Percentiles rank a stretch among this genome's conserved stretches.
Conservation (phyloP, 192 early-diverging fungal species). For the Podila clonocystis region DNA sequence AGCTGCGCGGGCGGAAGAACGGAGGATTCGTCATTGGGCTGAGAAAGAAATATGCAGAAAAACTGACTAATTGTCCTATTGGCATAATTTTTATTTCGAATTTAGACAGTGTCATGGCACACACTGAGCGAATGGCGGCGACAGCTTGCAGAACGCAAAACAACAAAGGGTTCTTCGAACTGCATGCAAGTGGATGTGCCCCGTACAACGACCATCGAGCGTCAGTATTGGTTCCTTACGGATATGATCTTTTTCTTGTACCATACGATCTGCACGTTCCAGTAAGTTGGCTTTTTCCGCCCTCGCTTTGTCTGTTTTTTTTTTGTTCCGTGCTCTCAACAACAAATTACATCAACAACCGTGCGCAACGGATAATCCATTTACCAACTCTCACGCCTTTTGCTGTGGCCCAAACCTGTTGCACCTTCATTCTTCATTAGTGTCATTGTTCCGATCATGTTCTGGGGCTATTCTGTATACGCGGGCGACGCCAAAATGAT, state of each 20-base stretch:
- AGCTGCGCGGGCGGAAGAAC: neutral
- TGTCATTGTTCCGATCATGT: conserved; percentile 37
- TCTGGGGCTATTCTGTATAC: conserved; percentile 26
- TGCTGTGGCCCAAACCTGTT: neutral
- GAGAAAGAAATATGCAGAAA: neutral
- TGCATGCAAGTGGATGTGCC: neutral
- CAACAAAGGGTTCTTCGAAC: neutral
- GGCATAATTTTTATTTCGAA: conserved; percentile 1
- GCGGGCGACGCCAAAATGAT: conserved; percentile 14
- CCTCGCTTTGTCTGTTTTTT: neutral
- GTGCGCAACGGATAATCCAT: conserved; percentile 19
- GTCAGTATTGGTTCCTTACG: conserved; percentile 46
- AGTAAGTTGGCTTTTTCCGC: conserved; percentile 20
- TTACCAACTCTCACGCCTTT: neutral
- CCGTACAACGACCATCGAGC: conserved; percentile 23
- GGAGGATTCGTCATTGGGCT: neutral
- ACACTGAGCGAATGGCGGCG: conserved; percentile 50
- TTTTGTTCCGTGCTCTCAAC: neutral
- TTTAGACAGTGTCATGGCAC: conserved; percentile 43
- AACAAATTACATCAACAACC: neutral
- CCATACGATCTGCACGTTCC: conserved; percentile 50
- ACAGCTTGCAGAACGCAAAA: conserved; percentile 11
- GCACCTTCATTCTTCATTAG: conserved; percentile 1
- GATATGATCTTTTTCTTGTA: conserved; percentile 50
- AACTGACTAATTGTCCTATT: neutral